Conservation (phyloP, 352 stramenopile species). For the Pythium sukuiense region DNA sequence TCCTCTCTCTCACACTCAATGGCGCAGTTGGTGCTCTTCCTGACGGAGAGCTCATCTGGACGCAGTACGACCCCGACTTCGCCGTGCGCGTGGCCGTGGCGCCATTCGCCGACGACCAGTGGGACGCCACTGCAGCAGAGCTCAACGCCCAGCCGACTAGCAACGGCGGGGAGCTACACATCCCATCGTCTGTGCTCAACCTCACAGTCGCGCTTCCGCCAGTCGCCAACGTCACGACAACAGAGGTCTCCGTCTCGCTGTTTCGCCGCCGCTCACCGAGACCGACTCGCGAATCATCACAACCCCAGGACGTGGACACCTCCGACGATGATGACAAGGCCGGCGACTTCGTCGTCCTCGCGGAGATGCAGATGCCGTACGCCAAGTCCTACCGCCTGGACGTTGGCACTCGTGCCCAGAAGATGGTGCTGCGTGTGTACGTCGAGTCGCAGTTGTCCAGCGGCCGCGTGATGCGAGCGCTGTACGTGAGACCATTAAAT, state of each 20-base stretch:
- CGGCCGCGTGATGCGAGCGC: slow-evolving; percentile 27
- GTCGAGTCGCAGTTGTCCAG: slow-evolving; percentile 20
- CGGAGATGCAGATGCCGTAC: slow-evolving; percentile 33
- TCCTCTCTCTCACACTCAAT: background rate
- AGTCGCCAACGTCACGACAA: slow-evolving; percentile 21
- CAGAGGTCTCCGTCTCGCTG: slow-evolving; percentile 32
- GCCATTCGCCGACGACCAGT: slow-evolving; percentile 39
- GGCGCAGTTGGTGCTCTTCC: background rate
- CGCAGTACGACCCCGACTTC: slow-evolving; percentile 38
- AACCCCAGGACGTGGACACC: background rate
- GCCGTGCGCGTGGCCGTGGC: slow-evolving; percentile 29
- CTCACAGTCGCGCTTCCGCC: slow-evolving; percentile 29
- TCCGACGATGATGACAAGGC: background rate
- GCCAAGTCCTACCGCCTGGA: slow-evolving; percentile 34
- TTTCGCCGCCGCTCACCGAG: slow-evolving; percentile 17
- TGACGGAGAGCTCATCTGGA: slow-evolving; percentile 18
- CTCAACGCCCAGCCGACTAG: background rate
- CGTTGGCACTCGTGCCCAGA: slow-evolving; percentile 23
- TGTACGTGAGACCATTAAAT: slow-evolving; percentile 36
- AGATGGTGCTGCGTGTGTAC: slow-evolving; percentile 37
- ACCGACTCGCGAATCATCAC: background rate
- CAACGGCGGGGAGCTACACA: slow-evolving; percentile 18
- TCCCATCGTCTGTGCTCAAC: slow-evolving; percentile 38
- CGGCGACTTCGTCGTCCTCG: slow-evolving; percentile 26
- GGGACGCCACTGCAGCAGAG: slow-evolving; percentile 4